Conservation (phyloP, 2,329 filamentous ascomycete genomes). For the Fusarium piperis region DNA sequence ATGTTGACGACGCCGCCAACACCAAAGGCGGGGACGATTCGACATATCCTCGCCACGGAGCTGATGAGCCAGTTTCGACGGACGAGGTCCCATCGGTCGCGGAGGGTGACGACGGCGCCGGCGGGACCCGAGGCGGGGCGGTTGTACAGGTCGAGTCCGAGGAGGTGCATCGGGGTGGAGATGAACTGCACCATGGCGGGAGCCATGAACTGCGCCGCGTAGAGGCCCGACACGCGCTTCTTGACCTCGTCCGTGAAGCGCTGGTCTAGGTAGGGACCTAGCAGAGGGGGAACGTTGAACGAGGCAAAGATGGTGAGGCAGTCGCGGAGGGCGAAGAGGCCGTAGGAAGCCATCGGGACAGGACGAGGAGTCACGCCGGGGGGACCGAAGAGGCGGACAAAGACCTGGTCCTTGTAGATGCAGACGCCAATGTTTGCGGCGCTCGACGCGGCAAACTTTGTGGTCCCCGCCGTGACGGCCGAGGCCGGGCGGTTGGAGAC, state of each 20-base stretch:
- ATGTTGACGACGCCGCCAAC: slow-evolving; percentile 87
- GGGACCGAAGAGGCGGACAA: slow-evolving; percentile 83
- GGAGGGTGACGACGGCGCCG: slow-evolving; percentile 50
- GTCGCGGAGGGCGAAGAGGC: slow-evolving; percentile 83
- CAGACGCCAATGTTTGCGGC: slow-evolving; percentile 86
- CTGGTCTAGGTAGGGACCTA: slow-evolving; percentile 74
- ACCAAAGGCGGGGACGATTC: slow-evolving; percentile 90
- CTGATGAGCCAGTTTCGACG: slow-evolving; percentile 80
- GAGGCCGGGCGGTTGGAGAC: slow-evolving; percentile 64
- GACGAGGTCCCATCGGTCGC: slow-evolving; percentile 74
- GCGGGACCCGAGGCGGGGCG: slow-evolving; percentile 55
- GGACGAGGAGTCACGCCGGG: slow-evolving; percentile 58
- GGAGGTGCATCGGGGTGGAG: slow-evolving; percentile 84
- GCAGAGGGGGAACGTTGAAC: slow-evolving; percentile 86
- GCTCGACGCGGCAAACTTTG: slow-evolving; percentile 84
- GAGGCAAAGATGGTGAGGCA: slow-evolving; percentile 90
- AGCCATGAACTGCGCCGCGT: slow-evolving; percentile 80
- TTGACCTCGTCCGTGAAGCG: slow-evolving; percentile 61
- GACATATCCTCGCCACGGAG: slow-evolving; percentile 77
- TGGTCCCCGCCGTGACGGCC: slow-evolving; percentile 75
- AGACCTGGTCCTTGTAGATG: slow-evolving; percentile 89
- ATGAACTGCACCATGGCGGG: slow-evolving; percentile 82
- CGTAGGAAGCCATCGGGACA: slow-evolving; percentile 77
- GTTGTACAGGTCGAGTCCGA: slow-evolving; percentile 90
- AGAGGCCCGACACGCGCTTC: slow-evolving; percentile 60